Evolutionary conservation across 1,139 yeast species (phyloP).

Genomic region (Nadsonia starkeyi-henricii): DNA sequence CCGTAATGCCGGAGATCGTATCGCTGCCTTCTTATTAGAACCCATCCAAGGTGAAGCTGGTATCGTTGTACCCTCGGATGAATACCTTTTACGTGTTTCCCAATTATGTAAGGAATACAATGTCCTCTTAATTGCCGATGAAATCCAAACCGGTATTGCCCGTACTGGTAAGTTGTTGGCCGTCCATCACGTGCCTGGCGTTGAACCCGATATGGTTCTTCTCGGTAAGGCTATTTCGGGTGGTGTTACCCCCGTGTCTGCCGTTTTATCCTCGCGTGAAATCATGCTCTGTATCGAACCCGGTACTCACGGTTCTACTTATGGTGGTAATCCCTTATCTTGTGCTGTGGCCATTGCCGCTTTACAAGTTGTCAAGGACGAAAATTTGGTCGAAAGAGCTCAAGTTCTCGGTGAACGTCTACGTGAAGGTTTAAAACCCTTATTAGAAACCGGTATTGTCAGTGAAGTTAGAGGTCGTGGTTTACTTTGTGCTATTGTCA

Average conservation of each 20-base stretch:
- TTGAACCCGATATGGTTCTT: slow-evolving; percentile 72
- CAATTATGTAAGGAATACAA: slow-evolving; percentile 71
- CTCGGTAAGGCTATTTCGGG: slow-evolving; percentile 94
- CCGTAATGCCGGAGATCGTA: slow-evolving; percentile 71
- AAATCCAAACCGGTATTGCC: slow-evolving; percentile 94
- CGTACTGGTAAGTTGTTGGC: slow-evolving; percentile 93
- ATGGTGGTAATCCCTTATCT: slow-evolving; percentile 95
- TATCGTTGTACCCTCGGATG: slow-evolving; percentile 82
- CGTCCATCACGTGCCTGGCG: slow-evolving; percentile 64
- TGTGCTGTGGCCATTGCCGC: slow-evolving; percentile 94
- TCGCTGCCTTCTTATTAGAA: slow-evolving; percentile 84
- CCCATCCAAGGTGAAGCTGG: slow-evolving; percentile 99
- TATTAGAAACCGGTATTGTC: slow-evolving; percentile 51
- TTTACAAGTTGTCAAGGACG: slow-evolving; percentile 76
- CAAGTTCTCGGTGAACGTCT: slow-evolving; percentile 55
- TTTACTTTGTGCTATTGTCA: slow-evolving; percentile 77
- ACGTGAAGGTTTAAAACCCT: slow-evolving; percentile 47
- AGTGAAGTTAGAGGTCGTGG: slow-evolving; percentile 92
- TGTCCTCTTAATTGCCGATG: slow-evolving; percentile 83
- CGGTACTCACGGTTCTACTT: slow-evolving; percentile 95
- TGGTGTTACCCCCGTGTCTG: slow-evolving; percentile 87
- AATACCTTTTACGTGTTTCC: slow-evolving; percentile 60
- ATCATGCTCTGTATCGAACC: slow-evolving; percentile 86
- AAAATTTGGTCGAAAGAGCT: slow-evolving; percentile 72
- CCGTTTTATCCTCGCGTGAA: slow-evolving; percentile 74